Conservation (phyloP, 164 flowering plant species). For the Hamamelis virginiana region DNA sequence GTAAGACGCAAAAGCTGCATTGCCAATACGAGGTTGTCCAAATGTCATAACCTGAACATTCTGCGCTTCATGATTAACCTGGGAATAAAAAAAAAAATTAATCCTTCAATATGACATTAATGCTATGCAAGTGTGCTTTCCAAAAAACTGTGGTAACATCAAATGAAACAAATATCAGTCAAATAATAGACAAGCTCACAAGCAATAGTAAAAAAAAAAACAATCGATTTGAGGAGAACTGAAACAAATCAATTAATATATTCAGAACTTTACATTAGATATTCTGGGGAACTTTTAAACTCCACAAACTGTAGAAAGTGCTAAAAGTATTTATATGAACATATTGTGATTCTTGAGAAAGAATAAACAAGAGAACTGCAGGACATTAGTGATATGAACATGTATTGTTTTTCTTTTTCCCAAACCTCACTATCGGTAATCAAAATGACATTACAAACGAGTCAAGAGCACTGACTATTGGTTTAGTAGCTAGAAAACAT, state of each 20-base stretch:
- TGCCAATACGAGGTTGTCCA: conserved; percentile 98
- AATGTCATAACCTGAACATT: conserved; percentile 82
- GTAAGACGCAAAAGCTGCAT: conserved; percentile 84
- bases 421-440: no score
- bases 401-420: no score
- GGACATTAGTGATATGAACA: no score
- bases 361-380: no score
- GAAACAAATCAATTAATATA: neutral
- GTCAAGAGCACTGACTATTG: neutral
- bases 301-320: no score
- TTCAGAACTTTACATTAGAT: no score
- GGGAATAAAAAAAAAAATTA: conserved; percentile 27
- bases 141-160: neutral
- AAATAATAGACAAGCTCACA: neutral
- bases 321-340: no score
- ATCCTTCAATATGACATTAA: neutral
- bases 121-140: neutral
- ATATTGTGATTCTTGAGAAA: no score
- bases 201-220: neutral
- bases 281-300: no score
- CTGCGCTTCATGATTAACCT: conserved; percentile 58
- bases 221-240: neutral
- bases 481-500: neutral
- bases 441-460: no score
- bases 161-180: neutral